phyloP scores from a whole-genome alignment of 768 basidiomycete genomes.

The Boletus pseudo-olivaceus region DNA sequence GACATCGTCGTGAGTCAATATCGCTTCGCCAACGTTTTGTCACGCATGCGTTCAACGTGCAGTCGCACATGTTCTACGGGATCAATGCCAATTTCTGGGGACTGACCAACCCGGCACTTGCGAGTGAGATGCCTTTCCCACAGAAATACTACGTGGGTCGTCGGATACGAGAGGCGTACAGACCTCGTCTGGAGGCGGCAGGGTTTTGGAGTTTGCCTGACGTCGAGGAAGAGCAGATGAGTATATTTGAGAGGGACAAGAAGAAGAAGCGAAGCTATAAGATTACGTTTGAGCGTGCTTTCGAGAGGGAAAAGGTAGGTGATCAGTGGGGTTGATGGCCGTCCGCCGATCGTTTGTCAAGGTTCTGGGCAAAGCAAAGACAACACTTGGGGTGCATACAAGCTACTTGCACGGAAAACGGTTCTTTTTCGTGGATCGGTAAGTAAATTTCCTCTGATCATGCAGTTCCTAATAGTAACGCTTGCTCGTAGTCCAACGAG shows the following conservation, averaged over 20 bases:
- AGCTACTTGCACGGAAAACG: constrained; percentile 47
- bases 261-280: constrained; percentile 35
- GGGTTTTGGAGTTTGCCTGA: constrained; percentile 56
- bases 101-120: constrained; percentile 53
- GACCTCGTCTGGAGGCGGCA: constrained; percentile 54
- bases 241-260: constrained; percentile 32
- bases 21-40: background rate
- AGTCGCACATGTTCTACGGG: constrained; percentile 67
- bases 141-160: constrained; percentile 71
- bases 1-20: constrained; percentile 60
- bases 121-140: constrained; percentile 57
- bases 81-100: constrained; percentile 58
- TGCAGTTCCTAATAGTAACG: background rate
- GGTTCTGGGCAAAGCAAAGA: constrained; percentile 58
- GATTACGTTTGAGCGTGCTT: constrained; percentile 47
- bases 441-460: constrained; percentile 10
- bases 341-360: constrained; percentile 27
- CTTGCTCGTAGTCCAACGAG: constrained; percentile 47
- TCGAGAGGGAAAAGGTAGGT: constrained; percentile 58
- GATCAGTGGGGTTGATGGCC: background rate
- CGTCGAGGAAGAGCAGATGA: constrained; percentile 37
- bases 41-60: constrained; percentile 5
- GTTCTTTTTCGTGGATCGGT: constrained; percentile 55
- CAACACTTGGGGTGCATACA: constrained; percentile 54
- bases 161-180: constrained; percentile 56